Evolutionary conservation across 495 filamentous ascomycete species (phyloP).

Genomic region (Penicillium cinerascens): DNA sequence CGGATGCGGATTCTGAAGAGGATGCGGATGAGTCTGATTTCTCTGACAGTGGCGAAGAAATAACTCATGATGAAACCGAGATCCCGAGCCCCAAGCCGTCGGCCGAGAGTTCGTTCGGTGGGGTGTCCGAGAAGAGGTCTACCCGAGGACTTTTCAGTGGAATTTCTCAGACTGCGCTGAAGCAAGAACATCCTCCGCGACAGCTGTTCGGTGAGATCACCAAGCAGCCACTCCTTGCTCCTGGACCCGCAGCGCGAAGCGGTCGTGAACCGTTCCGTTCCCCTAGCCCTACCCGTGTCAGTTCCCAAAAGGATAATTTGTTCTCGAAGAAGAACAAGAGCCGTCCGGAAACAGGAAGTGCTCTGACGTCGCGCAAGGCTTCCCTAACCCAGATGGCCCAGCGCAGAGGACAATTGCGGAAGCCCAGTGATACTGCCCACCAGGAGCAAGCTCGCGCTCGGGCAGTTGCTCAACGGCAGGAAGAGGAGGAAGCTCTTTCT

Average conservation of each 20-base stretch:
- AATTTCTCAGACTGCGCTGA: slow-evolving; percentile 21
- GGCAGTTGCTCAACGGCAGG: slow-evolving; percentile 28
- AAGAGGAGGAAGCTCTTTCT: slow-evolving; percentile 43
- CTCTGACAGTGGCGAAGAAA: slow-evolving; percentile 36
- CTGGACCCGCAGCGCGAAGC: slow-evolving; percentile 34
- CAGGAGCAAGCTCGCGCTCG: slow-evolving; percentile 31
- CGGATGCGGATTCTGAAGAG: slow-evolving; percentile 26
- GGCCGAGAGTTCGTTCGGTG: slow-evolving; percentile 65
- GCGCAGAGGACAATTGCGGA: slow-evolving; percentile 26
- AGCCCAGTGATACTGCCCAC: slow-evolving; percentile 23
- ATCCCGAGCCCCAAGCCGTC: slow-evolving; percentile 54
- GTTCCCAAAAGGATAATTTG: slow-evolving; percentile 42
- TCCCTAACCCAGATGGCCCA: slow-evolving; percentile 36
- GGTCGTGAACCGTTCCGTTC: slow-evolving; percentile 63
- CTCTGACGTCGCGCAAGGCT: slow-evolving; percentile 38
- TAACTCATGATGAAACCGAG: slow-evolving; percentile 55
- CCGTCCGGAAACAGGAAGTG: slow-evolving; percentile 47
- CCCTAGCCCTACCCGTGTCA: slow-evolving; percentile 69
- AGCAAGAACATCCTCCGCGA: slow-evolving; percentile 19
- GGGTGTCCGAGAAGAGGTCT: slow-evolving; percentile 32
- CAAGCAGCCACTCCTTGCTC: slow-evolving; percentile 54
- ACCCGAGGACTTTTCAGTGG: slow-evolving; percentile 43
- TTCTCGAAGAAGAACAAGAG: slow-evolving; percentile 42
- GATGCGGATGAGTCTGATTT: slow-evolving; percentile 39
- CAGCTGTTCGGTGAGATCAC: slow-evolving; percentile 66